These are phyloP conservation scores for Akanthomyces uredinophilus DNA, from an alignment of 2,329 filamentous ascomycete species.

Conservation along the genomic window DNA sequence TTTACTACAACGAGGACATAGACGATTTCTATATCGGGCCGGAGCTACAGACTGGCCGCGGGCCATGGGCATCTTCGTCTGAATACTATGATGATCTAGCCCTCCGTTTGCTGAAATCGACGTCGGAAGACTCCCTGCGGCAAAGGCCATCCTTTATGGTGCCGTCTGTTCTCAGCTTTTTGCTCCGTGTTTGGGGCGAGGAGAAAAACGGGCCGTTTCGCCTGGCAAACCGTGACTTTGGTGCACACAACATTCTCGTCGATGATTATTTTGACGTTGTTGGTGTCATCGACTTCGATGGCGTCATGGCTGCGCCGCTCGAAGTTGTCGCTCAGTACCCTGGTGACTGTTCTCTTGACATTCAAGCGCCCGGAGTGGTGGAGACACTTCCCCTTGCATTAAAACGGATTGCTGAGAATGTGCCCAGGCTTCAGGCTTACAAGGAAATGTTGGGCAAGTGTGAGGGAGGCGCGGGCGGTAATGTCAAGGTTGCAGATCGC, in stretches of 20 bases:
- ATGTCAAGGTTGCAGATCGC: background rate
- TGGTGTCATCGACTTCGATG: conserved; percentile 12
- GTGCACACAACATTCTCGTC: conserved; percentile 9
- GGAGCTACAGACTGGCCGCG: conserved; percentile 1
- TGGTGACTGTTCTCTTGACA: background rate
- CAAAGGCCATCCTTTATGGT: background rate
- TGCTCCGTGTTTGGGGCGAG: background rate
- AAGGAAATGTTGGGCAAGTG: background rate
- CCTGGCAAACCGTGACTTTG: conserved; percentile 9
- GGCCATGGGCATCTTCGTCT: background rate
- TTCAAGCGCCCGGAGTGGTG: background rate
- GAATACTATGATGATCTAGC: conserved; percentile 8
- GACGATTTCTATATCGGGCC: conserved; percentile 8
- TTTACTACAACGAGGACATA: background rate
- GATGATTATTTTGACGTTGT: conserved; percentile 8
- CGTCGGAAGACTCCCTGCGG: background rate
- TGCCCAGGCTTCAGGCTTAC: background rate
- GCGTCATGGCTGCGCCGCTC: conserved; percentile 4
- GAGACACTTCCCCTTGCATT: background rate
- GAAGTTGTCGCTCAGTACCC: conserved; percentile 9
- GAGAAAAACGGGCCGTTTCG: conserved; percentile 3
- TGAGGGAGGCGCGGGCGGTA: background rate
- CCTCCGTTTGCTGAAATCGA: background rate
- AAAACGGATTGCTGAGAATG: background rate
- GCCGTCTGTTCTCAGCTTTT: conserved; percentile 2